A percentile compares a stretch with the other conserved stretches of the same genome.
Conservation (phyloP, 805 yeast genomes). For the Candida broadrunensis region DNA sequence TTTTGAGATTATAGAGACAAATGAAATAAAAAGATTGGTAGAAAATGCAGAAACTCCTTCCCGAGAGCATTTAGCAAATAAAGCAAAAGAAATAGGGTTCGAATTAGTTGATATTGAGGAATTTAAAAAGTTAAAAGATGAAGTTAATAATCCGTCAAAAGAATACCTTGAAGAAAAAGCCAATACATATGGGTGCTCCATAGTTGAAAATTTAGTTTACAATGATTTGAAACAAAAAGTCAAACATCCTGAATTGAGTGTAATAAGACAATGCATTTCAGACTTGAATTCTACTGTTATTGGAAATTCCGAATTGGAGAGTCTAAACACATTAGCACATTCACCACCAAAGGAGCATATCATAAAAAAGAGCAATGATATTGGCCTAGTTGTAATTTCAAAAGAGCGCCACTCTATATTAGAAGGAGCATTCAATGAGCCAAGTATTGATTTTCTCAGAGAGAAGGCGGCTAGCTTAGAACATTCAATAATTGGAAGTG, state of each 20-base stretch:
- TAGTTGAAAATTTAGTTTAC: constrained; percentile 15
- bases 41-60: constrained; percentile 14
- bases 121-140: constrained; percentile 5
- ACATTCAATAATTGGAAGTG: constrained; percentile 16
- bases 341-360: constrained; percentile 13
- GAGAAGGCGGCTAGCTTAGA: constrained; percentile 8
- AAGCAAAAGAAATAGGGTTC: constrained; percentile 19
- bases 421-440: not conserved
- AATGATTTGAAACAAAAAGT: constrained; percentile 1
- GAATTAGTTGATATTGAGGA: constrained; percentile 7
- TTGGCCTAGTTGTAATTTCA: constrained; percentile 1
- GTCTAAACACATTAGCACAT: constrained; percentile 2
- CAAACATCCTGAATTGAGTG: constrained; percentile 4
- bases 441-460: constrained; percentile 5
- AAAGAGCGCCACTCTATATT: not conserved
- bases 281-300: constrained; percentile 13
- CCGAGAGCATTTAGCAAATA: constrained; percentile 18
- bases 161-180: constrained; percentile 13
- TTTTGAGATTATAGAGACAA: constrained; percentile 6
- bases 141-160: constrained; percentile 11
- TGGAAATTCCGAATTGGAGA: constrained; percentile 11
- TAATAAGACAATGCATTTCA: constrained; percentile 8
- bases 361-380: constrained; percentile 7
- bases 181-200: constrained; percentile 10
- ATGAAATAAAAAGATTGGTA: constrained; percentile 10